phyloP scores from a whole-genome alignment of 2,329 filamentous ascomycete species.

The Fusarium poae region DNA sequence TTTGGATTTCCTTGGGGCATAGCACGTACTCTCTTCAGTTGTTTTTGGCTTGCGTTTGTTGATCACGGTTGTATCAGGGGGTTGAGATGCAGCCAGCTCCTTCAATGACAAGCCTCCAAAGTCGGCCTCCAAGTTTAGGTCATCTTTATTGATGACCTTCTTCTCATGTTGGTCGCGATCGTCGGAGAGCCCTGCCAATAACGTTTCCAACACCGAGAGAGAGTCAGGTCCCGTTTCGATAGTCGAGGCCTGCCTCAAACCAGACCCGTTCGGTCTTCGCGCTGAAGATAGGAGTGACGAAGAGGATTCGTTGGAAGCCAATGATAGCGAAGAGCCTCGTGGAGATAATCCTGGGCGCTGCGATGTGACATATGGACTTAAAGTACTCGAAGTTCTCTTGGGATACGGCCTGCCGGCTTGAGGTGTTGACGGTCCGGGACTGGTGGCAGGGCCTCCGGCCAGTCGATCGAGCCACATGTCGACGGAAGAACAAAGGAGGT shows the following conservation, averaged over 20 bases:
- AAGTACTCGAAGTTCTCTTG: constrained; percentile 74
- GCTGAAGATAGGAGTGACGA: constrained; percentile 76
- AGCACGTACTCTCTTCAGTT: constrained; percentile 77
- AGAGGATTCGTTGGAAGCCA: constrained; percentile 82
- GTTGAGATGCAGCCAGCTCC: constrained; percentile 69
- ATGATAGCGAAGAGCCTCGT: constrained; percentile 81
- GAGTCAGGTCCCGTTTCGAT: constrained; percentile 73
- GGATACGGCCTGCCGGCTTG: constrained; percentile 75
- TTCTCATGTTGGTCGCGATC: constrained; percentile 23
- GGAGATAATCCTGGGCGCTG: constrained; percentile 76
- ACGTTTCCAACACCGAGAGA: constrained; percentile 72
- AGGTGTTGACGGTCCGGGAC: constrained; percentile 69
- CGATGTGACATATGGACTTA: constrained; percentile 76
- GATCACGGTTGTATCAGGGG: constrained; percentile 33
- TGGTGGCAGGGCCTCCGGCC: constrained; percentile 73
- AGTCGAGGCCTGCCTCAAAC: constrained; percentile 70
- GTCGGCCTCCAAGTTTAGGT: constrained; percentile 76
- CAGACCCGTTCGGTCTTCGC: constrained; percentile 75
- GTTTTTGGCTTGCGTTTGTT: constrained; percentile 68
- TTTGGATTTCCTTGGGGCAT: neutral
- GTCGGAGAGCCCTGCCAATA: constrained; percentile 54
- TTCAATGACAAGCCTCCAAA: constrained; percentile 83
- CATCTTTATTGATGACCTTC: constrained; percentile 56
- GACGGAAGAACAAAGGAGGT: constrained; percentile 33
- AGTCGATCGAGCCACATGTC: constrained; percentile 93